Base-by-base conservation (phyloP, 176 grass and related monocot species). In the Phyllostachys edulis region DNA sequence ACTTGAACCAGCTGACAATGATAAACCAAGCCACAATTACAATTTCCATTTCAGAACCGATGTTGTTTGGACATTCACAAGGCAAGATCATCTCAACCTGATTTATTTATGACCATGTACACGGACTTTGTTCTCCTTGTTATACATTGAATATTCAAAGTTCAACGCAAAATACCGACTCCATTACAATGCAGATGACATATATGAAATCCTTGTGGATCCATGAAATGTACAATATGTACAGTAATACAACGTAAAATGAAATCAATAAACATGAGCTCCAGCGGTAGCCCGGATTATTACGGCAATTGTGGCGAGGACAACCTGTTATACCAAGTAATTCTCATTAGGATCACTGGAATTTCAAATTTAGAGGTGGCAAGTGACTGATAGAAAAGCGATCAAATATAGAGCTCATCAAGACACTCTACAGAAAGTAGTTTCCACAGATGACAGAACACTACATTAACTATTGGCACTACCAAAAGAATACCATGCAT, bases 261-360 rank as follows among this genome's bases (percentile, higher is more conserved):
- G 71, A 15, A 77, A 87, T 90, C 62, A 92, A 81, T 81, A 90
- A 67, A 67, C 71, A 84, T 85, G 73, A 87, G 80, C 84, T 87
- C 88, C 84, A 63, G 75, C 85, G 7, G 92, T 84, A 23, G 92
- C 88, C 17, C 88, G 90, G 6, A 93, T 76, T 26, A 97, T 69
- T 36, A 91, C 39, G 71, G 89, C 79, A 84, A 97, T 90, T 63
- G 92, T 90, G 46, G 84, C 76, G 26, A 97, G 60, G 34, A 82
- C 82, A 69, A 92, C 95, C 95, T 97, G 92, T 81, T 37, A 81
- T 29, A 54, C 55, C 26, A 77, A 64, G 47, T 59, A 76, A 37
- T 56, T 82, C 6, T 55, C 26, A 13, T 90, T 70, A 85, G 88
- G 51, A 71, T 81, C 2, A 54, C 18, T 51, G 1, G 21, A 76